Evolutionary conservation across 2,329 filamentous ascomycete species (phyloP).

Genomic region (Alternaria gaisen): DNA sequence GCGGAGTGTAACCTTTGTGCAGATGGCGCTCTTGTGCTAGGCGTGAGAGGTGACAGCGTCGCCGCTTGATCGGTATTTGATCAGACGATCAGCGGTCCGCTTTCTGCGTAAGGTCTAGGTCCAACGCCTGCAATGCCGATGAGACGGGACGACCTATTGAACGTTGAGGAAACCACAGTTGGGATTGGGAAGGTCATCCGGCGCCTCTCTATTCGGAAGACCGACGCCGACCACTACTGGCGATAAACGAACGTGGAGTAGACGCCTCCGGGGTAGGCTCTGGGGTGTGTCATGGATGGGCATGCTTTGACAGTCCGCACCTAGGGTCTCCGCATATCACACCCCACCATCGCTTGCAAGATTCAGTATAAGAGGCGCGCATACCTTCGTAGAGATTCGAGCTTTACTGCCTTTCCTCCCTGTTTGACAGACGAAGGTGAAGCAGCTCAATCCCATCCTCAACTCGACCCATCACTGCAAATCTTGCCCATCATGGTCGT

Average conservation of each 20-base stretch:
- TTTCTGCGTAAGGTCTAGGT: conserved; percentile 6
- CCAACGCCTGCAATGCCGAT: conserved; percentile 9
- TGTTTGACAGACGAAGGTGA: conserved; percentile 6
- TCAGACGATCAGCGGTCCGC: conserved; percentile 6
- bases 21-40: not conserved
- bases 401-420: conserved; percentile 9
- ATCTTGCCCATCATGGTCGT: conserved; percentile 32
- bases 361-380: conserved; percentile 11
- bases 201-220: conserved; percentile 2
- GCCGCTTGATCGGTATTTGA: not conserved
- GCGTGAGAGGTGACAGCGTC: not conserved
- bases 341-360: conserved; percentile 5
- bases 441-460: conserved; percentile 4
- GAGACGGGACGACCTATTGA: conserved; percentile 3
- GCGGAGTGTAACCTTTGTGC: conserved; percentile 27
- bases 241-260: conserved; percentile 9
- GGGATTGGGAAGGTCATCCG: conserved; percentile 11
- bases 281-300: conserved; percentile 10
- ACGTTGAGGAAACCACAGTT: conserved; percentile 1
- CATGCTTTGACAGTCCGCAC: not conserved
- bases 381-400: not conserved
- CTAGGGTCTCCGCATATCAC: conserved; percentile 10
- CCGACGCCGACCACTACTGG: not conserved
- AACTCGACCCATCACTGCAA: not conserved
- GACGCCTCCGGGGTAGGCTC: conserved; percentile 1